phyloP scores from a whole-genome alignment of 2,329 filamentous ascomycete species.

The Fusarium burgessii region DNA sequence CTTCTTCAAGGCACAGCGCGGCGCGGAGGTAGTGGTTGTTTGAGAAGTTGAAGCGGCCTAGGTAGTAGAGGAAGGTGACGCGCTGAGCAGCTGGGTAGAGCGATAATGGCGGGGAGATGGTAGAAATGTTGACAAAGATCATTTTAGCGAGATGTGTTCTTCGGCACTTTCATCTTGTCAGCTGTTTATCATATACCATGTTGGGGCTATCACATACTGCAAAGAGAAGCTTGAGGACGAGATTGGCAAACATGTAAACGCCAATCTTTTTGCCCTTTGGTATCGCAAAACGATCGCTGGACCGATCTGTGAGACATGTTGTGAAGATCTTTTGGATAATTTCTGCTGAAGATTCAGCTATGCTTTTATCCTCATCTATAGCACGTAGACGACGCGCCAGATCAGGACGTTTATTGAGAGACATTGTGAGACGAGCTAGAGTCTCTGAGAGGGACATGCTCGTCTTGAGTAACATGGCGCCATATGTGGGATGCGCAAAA shows the following conservation, averaged over 20 bases:
- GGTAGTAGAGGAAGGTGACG: constrained; percentile 94
- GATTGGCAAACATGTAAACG: constrained; percentile 92
- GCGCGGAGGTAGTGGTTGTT: constrained; percentile 86
- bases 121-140: constrained; percentile 88
- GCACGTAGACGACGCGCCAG: constrained; percentile 75
- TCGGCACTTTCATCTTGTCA: constrained; percentile 66
- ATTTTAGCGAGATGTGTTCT: constrained; percentile 87
- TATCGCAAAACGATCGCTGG: constrained; percentile 71
- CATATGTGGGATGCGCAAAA: constrained; percentile 81
- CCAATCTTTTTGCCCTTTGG: constrained; percentile 88
- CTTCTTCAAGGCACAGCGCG: constrained; percentile 78
- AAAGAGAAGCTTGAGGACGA: constrained; percentile 89
- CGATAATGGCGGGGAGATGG: constrained; percentile 82
- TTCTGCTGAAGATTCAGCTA: constrained; percentile 89
- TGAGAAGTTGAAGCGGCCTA: constrained; percentile 89
- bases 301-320: constrained; percentile 86
- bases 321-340: constrained; percentile 92
- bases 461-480: constrained; percentile 83
- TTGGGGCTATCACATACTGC: constrained; percentile 63
- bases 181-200: not conserved
- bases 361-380: constrained; percentile 74
- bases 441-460: constrained; percentile 85
- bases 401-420: constrained; percentile 82
- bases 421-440: constrained; percentile 85
- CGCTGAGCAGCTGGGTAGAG: constrained; percentile 88